A percentile compares a stretch with the other conserved stretches of the same genome.
Conservation (phyloP, 1,139 yeast genomes). For the Saccharomyces hybrid region DNA sequence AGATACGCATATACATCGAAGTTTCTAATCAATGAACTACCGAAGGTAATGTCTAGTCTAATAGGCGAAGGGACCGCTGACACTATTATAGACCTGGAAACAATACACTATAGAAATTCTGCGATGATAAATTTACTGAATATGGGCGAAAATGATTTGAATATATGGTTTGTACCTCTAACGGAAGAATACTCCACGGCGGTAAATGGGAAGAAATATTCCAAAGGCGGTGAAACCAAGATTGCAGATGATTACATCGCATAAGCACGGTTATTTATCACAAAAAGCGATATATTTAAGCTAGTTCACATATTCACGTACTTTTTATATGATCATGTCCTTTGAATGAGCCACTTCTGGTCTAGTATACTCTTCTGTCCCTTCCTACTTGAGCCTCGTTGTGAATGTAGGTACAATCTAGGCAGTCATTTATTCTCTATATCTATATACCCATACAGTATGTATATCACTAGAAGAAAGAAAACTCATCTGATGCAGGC, state of each 20-base stretch:
- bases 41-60: constrained; percentile 33
- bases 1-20: constrained; percentile 20
- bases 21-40: constrained; percentile 25
- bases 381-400: neutral
- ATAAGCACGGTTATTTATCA: neutral
- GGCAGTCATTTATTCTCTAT: neutral
- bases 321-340: neutral
- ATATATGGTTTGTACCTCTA: constrained; percentile 31
- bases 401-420: neutral
- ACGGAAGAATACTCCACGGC: constrained; percentile 1
- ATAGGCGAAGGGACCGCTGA: constrained; percentile 20
- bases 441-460: neutral
- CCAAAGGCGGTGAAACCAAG: neutral
- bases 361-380: neutral
- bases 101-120: constrained; percentile 25
- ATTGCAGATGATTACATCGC: neutral
- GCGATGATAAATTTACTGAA: constrained; percentile 28
- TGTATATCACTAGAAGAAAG: neutral
- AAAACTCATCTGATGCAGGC: neutral
- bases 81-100: constrained; percentile 29
- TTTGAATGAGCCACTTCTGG: neutral
- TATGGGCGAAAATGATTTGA: constrained; percentile 17
- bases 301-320: neutral
- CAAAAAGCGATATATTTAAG: neutral
- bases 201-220: neutral